A percentile compares a stretch with the other conserved stretches of the same genome.
Conservation (phyloP, 352 stramenopile species). For the Globisporangium yorkense region DNA sequence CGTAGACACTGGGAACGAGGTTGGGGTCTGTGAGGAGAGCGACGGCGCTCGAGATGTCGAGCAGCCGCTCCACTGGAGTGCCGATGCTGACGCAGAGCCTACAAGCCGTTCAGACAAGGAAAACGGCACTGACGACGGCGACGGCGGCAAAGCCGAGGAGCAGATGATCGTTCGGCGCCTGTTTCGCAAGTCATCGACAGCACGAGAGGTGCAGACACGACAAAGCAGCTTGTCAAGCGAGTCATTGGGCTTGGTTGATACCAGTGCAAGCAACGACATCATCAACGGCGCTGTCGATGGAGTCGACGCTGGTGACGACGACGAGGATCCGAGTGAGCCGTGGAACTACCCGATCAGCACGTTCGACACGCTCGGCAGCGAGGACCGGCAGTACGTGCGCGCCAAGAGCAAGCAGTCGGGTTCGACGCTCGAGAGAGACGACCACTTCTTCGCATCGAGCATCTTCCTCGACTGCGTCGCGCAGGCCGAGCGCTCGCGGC, state of each 20-base stretch:
- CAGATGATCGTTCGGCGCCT: constrained; percentile 9
- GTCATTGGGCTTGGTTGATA: neutral
- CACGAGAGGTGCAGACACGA: neutral
- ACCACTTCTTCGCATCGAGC: constrained; percentile 58
- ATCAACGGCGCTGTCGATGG: no score
- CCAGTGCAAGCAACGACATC: neutral
- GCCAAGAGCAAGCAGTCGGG: constrained; percentile 51
- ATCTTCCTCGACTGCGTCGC: constrained; percentile 65
- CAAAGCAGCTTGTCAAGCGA: neutral
- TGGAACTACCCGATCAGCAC: constrained; percentile 68
- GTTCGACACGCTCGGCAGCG: constrained; percentile 47
- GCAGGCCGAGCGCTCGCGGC: constrained; percentile 54
- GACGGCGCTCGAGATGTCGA: neutral
- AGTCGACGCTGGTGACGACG: neutral
- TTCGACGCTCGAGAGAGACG: constrained; percentile 47
- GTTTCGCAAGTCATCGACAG: neutral
- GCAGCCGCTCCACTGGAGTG: neutral
- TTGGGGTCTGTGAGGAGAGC: neutral
- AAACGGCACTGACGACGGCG: neutral
- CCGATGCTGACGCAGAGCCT: neutral
- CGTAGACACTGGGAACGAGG: constrained; percentile 29
- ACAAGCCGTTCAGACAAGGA: neutral
- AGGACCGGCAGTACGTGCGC: constrained; percentile 65
- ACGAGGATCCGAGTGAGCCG: constrained; percentile 20
- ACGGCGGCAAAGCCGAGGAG: constrained; percentile 1